Percentiles rank a stretch among this genome's conserved stretches.
Conservation (phyloP, 257 asterid species). For the Vinca minor region DNA sequence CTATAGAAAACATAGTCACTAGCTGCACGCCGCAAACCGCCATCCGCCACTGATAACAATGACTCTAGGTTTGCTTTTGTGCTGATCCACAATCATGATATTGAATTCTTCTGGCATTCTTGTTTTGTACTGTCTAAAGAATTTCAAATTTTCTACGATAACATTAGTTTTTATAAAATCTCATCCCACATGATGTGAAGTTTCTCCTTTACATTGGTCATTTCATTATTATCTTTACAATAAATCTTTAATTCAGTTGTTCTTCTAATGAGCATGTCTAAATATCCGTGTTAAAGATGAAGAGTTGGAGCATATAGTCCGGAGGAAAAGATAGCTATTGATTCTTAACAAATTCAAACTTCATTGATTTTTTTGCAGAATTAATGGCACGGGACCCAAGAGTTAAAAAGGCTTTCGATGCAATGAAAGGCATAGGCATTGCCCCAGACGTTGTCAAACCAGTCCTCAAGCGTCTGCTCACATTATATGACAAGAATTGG, state of each 20-base stretch:
- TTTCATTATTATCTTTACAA: not conserved
- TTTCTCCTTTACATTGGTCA: not conserved
- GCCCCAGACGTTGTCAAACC: conserved; percentile 25
- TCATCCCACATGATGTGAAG: not conserved
- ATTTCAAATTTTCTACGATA: not conserved
- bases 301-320: not conserved
- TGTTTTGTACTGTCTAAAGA: no score
- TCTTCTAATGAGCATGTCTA: not conserved
- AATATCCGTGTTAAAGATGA: not conserved
- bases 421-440: conserved; percentile 50
- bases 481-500: conserved; percentile 36
- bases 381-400: conserved; percentile 27
- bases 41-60: no score
- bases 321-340: not conserved
- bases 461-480: conserved; percentile 39
- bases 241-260: not conserved
- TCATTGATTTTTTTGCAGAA: not conserved
- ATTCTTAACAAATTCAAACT: not conserved
- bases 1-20: no score
- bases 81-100: not conserved
- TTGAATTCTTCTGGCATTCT: not conserved
- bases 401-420: conserved; percentile 24
- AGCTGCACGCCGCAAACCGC: no score
- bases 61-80: not conserved
- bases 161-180: not conserved